Base-by-base conservation (phyloP, 1,139 yeast species). In the Scheffersomyces stambukii region DNA sequence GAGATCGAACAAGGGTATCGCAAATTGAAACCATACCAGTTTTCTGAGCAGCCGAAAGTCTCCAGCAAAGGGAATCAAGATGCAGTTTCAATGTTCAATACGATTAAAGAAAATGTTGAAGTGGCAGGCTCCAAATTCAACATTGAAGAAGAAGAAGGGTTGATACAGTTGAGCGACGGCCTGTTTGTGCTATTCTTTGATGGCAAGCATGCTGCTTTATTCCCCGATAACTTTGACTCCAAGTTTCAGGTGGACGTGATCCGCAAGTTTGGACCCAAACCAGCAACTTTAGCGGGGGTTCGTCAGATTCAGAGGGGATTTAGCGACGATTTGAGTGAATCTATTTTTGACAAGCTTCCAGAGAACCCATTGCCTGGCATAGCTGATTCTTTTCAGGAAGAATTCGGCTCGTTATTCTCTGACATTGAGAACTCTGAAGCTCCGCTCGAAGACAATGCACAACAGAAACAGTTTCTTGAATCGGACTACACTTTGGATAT, bases 1-100 rank as follows among this genome's bases (percentile, higher is more conserved):
- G 76, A 73, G 30, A 48, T 89, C 12, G 97, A 89, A 50, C 43
- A 46, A 2, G 73, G 75, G 0, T 81, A 73, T 46, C 44, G 45
- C 4, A 42, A 38, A 6, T 49, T 54, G 25, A 60, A 62, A 33
- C 68, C 66, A 9, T 58, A 50, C 31, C 35, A 44, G 13, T 53
- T 51, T 31, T 46, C 41, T 16, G 41, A 35, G 22, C 41, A 36
- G 8, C 38, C 40, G 4, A 26, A 38, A 10, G 27, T 27, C 13
- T 27, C 40, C 9, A 20, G 25, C 8, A 42, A 40, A 28, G 30
- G 25, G 10, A 34, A 31, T 23, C 34, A 32, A 21, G 59, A 53
- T 3, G 40, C 44, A 16, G 33, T 54, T 5, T 36, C 47, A 8
- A 38, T 40, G 24, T 57, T 57, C 40, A 56, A 54, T 24, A 38